phyloP scores from a whole-genome alignment of 148 eudicot species.

The Nyssa sinensis region DNA sequence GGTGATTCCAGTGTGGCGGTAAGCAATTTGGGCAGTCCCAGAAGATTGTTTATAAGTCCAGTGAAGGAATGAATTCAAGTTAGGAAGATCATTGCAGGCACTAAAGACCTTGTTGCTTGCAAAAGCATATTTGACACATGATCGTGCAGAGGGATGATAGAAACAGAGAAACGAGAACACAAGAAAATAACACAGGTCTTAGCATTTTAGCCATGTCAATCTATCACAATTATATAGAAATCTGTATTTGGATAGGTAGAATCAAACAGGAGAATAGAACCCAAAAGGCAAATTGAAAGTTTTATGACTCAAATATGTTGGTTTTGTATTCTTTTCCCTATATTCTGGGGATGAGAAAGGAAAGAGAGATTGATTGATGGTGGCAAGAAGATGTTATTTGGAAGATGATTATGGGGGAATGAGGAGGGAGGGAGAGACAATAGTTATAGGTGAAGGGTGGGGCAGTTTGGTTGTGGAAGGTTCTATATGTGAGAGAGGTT shows the following conservation, averaged over 20 bases:
- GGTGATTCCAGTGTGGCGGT: constrained; percentile 39
- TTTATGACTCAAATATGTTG: neutral
- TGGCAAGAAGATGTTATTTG: no score
- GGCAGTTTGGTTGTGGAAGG: neutral
- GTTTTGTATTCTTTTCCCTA: neutral
- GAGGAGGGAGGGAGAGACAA: neutral
- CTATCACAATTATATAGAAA: neutral
- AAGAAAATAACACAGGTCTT: constrained; percentile 14
- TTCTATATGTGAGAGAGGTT: neutral
- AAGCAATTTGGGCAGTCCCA: constrained; percentile 48
- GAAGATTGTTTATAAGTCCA: constrained; percentile 49
- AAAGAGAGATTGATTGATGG: neutral
- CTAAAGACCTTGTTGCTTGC: constrained; percentile 29
- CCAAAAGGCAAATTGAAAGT: neutral
- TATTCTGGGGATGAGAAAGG: neutral
- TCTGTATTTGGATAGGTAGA: neutral
- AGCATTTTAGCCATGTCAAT: constrained; percentile 19
- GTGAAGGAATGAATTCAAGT: constrained; percentile 52
- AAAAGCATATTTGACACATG: constrained; percentile 44
- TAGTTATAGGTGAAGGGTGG: constrained; percentile 2
- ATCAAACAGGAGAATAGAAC: neutral
- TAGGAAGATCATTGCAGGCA: constrained; percentile 61
- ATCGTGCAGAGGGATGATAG: constrained; percentile 31
- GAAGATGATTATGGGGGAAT: constrained; percentile 10
- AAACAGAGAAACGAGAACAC: constrained; percentile 27